Conservation (phyloP, 306 rosid species). For the Astragalus membranaceus region DNA sequence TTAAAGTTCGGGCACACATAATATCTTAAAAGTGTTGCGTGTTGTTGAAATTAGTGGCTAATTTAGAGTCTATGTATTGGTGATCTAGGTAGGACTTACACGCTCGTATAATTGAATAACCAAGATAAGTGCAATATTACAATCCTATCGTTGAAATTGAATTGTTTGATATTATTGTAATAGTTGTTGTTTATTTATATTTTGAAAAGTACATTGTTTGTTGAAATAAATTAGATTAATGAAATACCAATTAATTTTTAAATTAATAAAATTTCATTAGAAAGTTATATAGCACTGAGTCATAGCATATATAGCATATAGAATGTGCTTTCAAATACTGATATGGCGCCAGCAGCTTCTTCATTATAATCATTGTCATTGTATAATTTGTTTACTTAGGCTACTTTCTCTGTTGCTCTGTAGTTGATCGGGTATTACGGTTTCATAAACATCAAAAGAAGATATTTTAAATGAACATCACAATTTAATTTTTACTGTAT, state of each 20-base stretch:
- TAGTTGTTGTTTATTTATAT: neutral
- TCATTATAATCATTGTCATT: neutral
- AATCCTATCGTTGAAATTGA: neutral
- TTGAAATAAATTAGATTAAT: neutral
- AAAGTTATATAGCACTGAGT: neutral
- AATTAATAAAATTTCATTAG: neutral
- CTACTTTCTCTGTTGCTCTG: neutral
- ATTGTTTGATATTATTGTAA: neutral
- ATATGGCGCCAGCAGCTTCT: neutral
- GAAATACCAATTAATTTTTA: neutral
- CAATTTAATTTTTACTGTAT: neutral
- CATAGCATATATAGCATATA: neutral
- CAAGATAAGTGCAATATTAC: neutral
- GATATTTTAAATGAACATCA: neutral
- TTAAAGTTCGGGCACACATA: neutral
- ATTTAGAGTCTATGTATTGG: neutral
- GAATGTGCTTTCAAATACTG: neutral
- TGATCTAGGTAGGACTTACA: neutral
- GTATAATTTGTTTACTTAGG: neutral
- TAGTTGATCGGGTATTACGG: neutral
- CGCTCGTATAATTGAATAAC: neutral
- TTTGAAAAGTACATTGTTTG: neutral
- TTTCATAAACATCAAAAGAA: neutral
- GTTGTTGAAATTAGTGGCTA: neutral
- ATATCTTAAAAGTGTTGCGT: neutral